Base-by-base conservation (phyloP, 2,329 filamentous ascomycete genomes). In the Pseudogymnoascus sp. region DNA sequence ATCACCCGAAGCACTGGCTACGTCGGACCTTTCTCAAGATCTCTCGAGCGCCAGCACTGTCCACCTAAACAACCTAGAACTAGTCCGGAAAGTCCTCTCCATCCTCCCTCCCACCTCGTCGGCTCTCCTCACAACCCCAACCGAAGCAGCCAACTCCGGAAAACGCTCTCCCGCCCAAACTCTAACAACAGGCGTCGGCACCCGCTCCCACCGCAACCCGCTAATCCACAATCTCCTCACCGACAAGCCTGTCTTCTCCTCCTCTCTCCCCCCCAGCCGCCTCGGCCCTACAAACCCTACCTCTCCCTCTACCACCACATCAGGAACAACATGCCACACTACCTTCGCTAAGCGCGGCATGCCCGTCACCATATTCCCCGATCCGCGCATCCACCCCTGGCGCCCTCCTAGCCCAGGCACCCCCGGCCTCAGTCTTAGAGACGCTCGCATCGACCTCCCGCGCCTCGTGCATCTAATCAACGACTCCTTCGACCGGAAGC, bases 141-240 rank as follows among this genome's bases (percentile, higher is more conserved):
- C 84, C 26, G 91, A 96, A 71, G 93, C 92, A 13, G 91, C 93
- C 26, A 74, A 76, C 56, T 74, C 72, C 3, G 71, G 69, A 10
- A 71, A 62, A 67, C 74, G 7, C 76, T 78, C 5, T 79, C 80
- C 69, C 44, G 62, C 65, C 13, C 66, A 70, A 29, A 8, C 31
- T 6, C 69, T 72, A 13, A 70, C 69, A 61, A 66, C 67, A 24
- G 69, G 70, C 60, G 79, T 85, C 64, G 79, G 79, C 64, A 85
- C 82, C 62, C 80, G 82, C 74, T 77, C 82, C 74, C 82, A 85
- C 64, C 65, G 70, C 62, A 99, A 99, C 70, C 92, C 93, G 0
- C 79, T 99, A 1, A 95, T 99, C 53, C 92, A 99, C 76, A 97
- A 97, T 70, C 84, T 99, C 1, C 82, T 99, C 8, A 99, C 95